Evolutionary conservation across 306 rosid genomes (phyloP), one percentile per base, ranked within the genome.

Genomic region (Mimosa bimucronata): DNA sequence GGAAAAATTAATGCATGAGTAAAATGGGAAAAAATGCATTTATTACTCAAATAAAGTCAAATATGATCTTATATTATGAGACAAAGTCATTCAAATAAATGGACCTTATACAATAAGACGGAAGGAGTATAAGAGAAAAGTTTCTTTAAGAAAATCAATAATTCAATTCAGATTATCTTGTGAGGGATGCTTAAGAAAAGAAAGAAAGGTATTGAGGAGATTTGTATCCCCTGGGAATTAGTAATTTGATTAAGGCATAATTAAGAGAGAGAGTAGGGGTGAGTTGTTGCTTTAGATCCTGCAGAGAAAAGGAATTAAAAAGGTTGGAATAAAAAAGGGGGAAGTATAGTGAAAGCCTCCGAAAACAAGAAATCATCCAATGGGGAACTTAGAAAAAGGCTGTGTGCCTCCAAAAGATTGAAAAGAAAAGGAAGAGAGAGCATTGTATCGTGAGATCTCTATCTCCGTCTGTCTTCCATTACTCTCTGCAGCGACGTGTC

Each of bases 401-500:
- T 78, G 75, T 13, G 38, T 15, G 23, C 11, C 74, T 64, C 67
- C 60, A 57, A 31, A 66, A 66, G 30, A n/a, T 68, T 4, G 74
- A 78, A 74, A 71, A 68, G 50, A 69, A 61, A 13, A 18, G 57
- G 7, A 26, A 71, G 38, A 34, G 38, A 34, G 38, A 34, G 38
- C 38, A 34, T 34, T 19, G 71, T 18, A 7, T 6, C 18, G 83
- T 77, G 76, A 79, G 83, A 79, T 58, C 61, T 71, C 45, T 2
- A 68, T 45, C 68, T 81, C 64, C 60, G 31, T 79, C 61, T 80
- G 84, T 79, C 84, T 70, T 69, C 85, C 68, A 61, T 61, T 76
- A 78, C 86, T 88, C 80, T 87, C 67, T 88, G 92, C 93, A 87
- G 97, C 87, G 82, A 90, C 88, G 94, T 85, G 97, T 85, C 91